Evolutionary conservation across 768 basidiomycete species (phyloP).

Genomic region (Hericium coralloides): DNA sequence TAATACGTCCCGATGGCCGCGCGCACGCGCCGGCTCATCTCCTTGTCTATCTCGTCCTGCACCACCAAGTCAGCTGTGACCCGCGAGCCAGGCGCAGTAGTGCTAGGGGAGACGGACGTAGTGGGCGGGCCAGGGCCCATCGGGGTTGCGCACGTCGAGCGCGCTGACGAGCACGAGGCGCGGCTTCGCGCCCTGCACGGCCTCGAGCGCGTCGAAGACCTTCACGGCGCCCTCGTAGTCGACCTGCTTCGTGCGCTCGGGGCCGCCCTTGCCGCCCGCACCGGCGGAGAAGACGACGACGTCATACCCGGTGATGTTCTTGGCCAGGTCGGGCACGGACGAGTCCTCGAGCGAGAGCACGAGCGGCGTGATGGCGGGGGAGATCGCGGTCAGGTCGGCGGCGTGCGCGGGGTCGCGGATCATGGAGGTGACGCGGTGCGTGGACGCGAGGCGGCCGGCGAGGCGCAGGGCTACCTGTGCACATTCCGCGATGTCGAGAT

Average conservation of each 20-base stretch:
- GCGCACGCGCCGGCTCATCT: slow-evolving; percentile 32
- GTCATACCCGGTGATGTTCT: slow-evolving; percentile 30
- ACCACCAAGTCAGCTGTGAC: background rate
- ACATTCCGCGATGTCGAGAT: slow-evolving; percentile 1
- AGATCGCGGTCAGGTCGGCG: slow-evolving; percentile 34
- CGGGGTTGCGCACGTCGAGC: slow-evolving; percentile 44
- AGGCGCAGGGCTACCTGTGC: slow-evolving; percentile 39
- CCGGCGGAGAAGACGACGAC: slow-evolving; percentile 34
- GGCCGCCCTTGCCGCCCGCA: slow-evolving; percentile 50
- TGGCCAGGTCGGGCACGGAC: slow-evolving; percentile 34
- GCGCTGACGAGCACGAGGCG: slow-evolving; percentile 52
- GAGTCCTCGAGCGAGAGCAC: slow-evolving; percentile 50
- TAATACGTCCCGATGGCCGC: slow-evolving; percentile 33
- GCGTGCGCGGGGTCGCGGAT: slow-evolving; percentile 41
- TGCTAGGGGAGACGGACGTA: slow-evolving; percentile 32
- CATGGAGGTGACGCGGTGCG: slow-evolving; percentile 41
- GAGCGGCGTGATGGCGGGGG: slow-evolving; percentile 33
- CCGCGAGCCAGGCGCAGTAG: background rate
- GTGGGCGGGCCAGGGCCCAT: slow-evolving; percentile 35
- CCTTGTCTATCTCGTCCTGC: slow-evolving; percentile 39
- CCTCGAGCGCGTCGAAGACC: slow-evolving; percentile 61
- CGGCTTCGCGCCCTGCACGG: slow-evolving; percentile 36
- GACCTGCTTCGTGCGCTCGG: slow-evolving; percentile 45
- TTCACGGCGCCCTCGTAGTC: slow-evolving; percentile 60
- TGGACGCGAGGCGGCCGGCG: slow-evolving; percentile 35